Conservation (phyloP, 1,284 basidiomycete genomes). For the Grifola frondosa region DNA sequence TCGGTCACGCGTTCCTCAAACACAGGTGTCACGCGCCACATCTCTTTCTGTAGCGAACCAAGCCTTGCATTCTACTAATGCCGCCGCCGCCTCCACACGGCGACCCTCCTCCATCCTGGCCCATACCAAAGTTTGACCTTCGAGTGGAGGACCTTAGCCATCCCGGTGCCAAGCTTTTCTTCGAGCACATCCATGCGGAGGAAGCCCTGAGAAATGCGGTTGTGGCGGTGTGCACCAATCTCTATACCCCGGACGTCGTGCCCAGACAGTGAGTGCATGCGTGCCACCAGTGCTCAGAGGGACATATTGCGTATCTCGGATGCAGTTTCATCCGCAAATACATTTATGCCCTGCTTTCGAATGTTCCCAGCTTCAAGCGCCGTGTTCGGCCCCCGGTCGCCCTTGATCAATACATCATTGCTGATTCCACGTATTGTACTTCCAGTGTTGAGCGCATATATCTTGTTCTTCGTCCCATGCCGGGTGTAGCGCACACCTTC, state of each 20-base stretch:
- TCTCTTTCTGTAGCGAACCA: no score
- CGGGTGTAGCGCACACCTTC: constrained; percentile 64
- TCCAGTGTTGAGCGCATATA: constrained; percentile 52
- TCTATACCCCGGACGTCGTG: constrained; percentile 58
- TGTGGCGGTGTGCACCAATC: constrained; percentile 50
- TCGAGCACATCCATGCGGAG: constrained; percentile 47
- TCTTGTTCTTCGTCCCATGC: constrained; percentile 61
- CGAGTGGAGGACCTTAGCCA: constrained; percentile 59
- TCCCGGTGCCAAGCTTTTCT: constrained; percentile 56
- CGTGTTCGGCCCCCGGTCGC: no score
- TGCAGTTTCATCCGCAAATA: not conserved
- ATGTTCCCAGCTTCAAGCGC: no score
- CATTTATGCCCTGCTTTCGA: no score
- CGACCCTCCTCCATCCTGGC: constrained; percentile 40
- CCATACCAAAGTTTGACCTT: constrained; percentile 55
- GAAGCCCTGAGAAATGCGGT: constrained; percentile 51
- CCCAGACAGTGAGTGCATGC: constrained; percentile 52
- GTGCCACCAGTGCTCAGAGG: no score
- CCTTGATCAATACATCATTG: no score
- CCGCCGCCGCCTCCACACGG: constrained; percentile 30
- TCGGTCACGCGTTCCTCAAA: no score
- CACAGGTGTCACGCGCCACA: no score
- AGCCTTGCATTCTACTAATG: constrained; percentile 13
- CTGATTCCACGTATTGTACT: no score
- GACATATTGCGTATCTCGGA: no score